phyloP scores from a whole-genome alignment of 805 yeast genomes.

The Saturnispora zaruensis region DNA sequence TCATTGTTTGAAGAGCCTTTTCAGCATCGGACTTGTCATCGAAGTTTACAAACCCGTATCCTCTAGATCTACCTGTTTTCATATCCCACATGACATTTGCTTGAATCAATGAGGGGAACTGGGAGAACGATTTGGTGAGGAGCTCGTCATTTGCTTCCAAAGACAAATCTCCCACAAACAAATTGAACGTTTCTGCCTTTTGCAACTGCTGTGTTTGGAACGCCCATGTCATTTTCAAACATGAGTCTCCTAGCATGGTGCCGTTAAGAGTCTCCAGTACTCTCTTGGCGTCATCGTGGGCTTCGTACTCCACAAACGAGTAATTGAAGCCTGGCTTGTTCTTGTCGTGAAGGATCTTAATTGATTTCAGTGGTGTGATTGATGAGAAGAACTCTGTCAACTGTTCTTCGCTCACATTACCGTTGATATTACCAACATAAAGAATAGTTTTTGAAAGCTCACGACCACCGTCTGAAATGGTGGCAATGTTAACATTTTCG shows the following conservation, averaged over 20 bases:
- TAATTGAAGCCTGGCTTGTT: slow-evolving; percentile 67
- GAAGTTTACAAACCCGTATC: slow-evolving; percentile 86
- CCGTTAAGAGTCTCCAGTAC: slow-evolving; percentile 60
- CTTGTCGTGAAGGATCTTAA: slow-evolving; percentile 70
- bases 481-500: slow-evolving; percentile 38
- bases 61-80: slow-evolving; percentile 87
- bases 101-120: slow-evolving; percentile 55
- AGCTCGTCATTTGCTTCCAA: slow-evolving; percentile 76
- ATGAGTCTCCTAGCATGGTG: slow-evolving; percentile 39
- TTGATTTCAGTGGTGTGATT: slow-evolving; percentile 52
- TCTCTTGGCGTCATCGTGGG: slow-evolving; percentile 47
- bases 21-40: slow-evolving; percentile 61
- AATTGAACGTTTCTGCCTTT: slow-evolving; percentile 48
- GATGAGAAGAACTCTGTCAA: slow-evolving; percentile 52
- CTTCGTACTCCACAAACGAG: slow-evolving; percentile 72
- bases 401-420: slow-evolving; percentile 53
- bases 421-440: slow-evolving; percentile 69
- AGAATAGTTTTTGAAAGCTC: slow-evolving; percentile 65
- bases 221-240: slow-evolving; percentile 71
- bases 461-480: slow-evolving; percentile 73
- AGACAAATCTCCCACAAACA: slow-evolving; percentile 82
- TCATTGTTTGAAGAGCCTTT: slow-evolving; percentile 60
- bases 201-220: slow-evolving; percentile 68
- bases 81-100: slow-evolving; percentile 97
- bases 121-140: slow-evolving; percentile 46